Base-by-base conservation (phyloP, 2,329 filamentous ascomycete species). In the Alternaria alternata region DNA sequence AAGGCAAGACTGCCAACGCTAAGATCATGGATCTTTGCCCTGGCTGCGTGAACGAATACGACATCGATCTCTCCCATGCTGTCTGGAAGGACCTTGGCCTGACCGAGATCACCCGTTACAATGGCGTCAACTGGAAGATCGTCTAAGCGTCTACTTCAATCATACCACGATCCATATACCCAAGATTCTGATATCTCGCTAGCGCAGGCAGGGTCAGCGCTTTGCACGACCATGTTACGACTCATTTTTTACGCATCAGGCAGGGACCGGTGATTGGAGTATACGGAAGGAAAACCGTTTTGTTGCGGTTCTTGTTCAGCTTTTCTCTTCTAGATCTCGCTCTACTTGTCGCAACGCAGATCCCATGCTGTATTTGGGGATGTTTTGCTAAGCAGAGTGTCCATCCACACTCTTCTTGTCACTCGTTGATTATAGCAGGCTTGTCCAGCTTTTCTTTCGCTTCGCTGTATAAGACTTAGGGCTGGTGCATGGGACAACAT, bases 121-220 rank as follows among this genome's bases (percentile, higher is more conserved):
- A 57, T 65, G 64, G 71, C 66, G 59, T 67, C 63, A 49, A 49
- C 46, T 70, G 71, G 71, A 71, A 67, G 63, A 65, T 60, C 51
- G 59, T 62, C 46, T 73, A 73, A 72, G 63, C 59, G 41, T 32
- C 54, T 39, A 20, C 51, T 61, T 57, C 58, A 69, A 65, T 65
- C 57, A 65, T 58, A 54, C 58, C 36, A 66, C 44, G 62, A 70
- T 62, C 65, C 66, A 64, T 71, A 75, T 74, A 73, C 74, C 71
- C 69, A 64, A 65, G 64, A 61, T 68, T 65, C 62, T 59, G 43
- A 59, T 34, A 65, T 63, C 66, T 70, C 62, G 74, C 75, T 78
- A 77, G 75, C 75, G 75, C 75, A 73, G 73, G 70, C 75, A 66
- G 72, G 71, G 74, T 77, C 75, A 76, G 75, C 75, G 75, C 75